Base-by-base conservation (phyloP, 129 eudicot genomes). In the Chrysanthemum lavandulifolium region DNA sequence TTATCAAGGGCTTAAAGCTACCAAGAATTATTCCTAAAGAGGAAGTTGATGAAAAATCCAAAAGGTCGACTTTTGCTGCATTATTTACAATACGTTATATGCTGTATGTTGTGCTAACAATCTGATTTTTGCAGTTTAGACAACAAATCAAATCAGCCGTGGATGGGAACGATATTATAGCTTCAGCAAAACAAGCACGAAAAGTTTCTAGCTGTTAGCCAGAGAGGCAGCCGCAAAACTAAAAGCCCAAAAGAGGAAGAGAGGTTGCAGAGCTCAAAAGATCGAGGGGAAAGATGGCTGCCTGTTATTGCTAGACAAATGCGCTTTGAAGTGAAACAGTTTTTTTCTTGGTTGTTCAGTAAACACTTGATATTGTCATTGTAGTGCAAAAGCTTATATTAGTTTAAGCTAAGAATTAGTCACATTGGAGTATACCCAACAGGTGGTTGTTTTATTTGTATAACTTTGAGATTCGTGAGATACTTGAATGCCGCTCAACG, bases 271-370 rank as follows among this genome's bases (percentile, higher is more conserved):
- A 81, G 66, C 76, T 94, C 73, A 90, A 85, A 88, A 49, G 77
- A 76, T 79, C 76, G 94, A 61, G 97, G 99, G 8, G 97, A 94
- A 73, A 88, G 91, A 85, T 94, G 97, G 97, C 78, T 90, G 73
- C 99, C 99, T 61, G 67, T 48, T 29, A 61, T 61, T 61, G 67
- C 67, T 29, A 61, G 67, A 61, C 67, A 29, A 29, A 61, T 27
- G 48, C 47, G 5, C 8, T 61, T n/a, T 29, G 18, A 61, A 61
- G 67, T 29, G 33, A 19, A 61, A 27, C 48, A 13, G 13, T 61
- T 13, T 23, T 23, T 10, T 15, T 57, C 19, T 57, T 29, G 6
- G 18, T 5, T 29, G 67, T 13, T 61, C 47, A 40, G 47, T 40
- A 7, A 40, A 40, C 10, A 40, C 6, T 40, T 40, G 47, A 40